Evolutionary conservation across 495 filamentous ascomycete genomes (phyloP).

Genomic region (Glutinoglossum americanum): DNA sequence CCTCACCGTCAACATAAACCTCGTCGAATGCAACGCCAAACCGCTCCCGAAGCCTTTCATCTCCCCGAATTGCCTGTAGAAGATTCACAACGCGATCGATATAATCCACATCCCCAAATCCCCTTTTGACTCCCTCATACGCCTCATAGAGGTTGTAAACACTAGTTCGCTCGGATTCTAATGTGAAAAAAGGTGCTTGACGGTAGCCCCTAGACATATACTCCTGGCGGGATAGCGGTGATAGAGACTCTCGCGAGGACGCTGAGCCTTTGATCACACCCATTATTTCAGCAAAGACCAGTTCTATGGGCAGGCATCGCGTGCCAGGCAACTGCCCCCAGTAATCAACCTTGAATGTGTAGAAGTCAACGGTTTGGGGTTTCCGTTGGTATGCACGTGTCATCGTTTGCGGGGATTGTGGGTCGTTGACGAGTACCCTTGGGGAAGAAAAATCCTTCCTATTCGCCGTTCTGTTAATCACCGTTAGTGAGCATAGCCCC

Average conservation of each 20-base stretch:
- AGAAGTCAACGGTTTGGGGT: constrained; percentile 16
- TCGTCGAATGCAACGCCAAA: constrained; percentile 19
- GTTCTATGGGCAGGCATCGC: constrained; percentile 10
- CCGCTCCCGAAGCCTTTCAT: constrained; percentile 5
- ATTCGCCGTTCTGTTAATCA: background rate
- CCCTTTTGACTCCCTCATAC: constrained; percentile 19
- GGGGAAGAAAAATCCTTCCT: background rate
- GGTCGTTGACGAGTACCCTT: background rate
- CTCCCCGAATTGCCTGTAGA: constrained; percentile 7
- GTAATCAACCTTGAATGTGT: constrained; percentile 19
- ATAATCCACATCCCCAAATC: constrained; percentile 16
- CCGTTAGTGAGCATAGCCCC: background rate
- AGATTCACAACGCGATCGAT: constrained; percentile 17
- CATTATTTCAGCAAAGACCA: constrained; percentile 25
- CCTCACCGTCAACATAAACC: constrained; percentile 22
- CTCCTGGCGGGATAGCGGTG: constrained; percentile 12
- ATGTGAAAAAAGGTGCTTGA: constrained; percentile 15
- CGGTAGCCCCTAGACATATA: constrained; percentile 13
- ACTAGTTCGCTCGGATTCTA: constrained; percentile 10
- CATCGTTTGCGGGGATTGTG: too few species aligned
- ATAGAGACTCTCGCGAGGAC: constrained; percentile 7
- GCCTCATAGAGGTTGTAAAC: constrained; percentile 18
- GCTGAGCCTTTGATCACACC: constrained; percentile 23
- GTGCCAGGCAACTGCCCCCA: constrained; percentile 15
- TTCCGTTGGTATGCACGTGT: background rate